Evolutionary conservation across 2,329 filamentous ascomycete genomes (phyloP).

Genomic region (Cladosporium cucumerinum): DNA sequence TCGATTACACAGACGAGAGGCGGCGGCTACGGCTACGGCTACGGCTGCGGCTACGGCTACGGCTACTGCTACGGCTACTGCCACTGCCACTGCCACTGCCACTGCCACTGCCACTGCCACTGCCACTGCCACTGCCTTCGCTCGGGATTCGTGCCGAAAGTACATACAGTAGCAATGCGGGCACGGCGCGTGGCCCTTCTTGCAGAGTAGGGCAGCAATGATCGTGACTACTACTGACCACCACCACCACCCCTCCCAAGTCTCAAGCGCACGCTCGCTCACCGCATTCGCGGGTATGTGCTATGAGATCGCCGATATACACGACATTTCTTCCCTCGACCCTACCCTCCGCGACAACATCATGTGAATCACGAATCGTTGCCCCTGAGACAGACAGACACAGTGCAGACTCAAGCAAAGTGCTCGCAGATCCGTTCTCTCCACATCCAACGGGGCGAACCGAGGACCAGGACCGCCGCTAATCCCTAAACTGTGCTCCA

Average conservation of each 20-base stretch:
- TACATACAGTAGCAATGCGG: not conserved
- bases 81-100: not conserved
- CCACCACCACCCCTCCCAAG: no score
- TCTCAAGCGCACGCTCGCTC: not conserved
- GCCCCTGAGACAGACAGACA: not conserved
- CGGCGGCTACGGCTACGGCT: not conserved
- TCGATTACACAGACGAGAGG: not conserved
- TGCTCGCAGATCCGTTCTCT: slow-evolving; percentile 2
- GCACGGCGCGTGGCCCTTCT: not conserved
- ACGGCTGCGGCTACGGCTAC: no score
- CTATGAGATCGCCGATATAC: not conserved
- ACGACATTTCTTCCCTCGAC: not conserved
- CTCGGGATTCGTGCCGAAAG: not conserved
- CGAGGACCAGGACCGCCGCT: not conserved
- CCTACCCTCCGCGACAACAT: not conserved
- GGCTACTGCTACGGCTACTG: not conserved
- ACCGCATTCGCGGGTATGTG: not conserved
- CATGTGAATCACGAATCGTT: not conserved
- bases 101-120: not conserved
- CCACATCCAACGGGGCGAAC: not conserved
- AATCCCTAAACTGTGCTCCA: not conserved
- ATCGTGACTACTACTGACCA: not conserved
- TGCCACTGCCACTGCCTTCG: not conserved
- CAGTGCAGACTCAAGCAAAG: not conserved
- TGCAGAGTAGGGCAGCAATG: not conserved